Conservation (phyloP, 495 filamentous ascomycete species). For the Penicillium angulare region DNA sequence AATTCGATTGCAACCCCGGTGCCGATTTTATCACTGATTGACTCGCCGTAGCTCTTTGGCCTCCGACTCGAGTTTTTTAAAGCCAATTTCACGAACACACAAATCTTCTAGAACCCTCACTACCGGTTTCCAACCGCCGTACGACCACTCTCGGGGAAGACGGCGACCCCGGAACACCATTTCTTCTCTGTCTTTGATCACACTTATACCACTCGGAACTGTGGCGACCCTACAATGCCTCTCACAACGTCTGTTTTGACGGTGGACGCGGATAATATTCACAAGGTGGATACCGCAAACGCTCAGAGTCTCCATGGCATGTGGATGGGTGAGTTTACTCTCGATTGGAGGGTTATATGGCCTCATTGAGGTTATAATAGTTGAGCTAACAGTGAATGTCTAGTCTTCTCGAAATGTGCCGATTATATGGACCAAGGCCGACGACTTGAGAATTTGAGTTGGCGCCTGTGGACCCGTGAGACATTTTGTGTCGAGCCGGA, state of each 20-base stretch:
- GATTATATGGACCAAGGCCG: conserved; percentile 92
- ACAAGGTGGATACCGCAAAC: conserved; percentile 91
- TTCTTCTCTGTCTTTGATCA: conserved; percentile 2
- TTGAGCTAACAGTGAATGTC: conserved; percentile 10
- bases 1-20: conserved; percentile 3
- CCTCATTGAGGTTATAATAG: neutral
- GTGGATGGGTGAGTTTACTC: conserved; percentile 80
- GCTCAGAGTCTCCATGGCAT: conserved; percentile 93
- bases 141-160: conserved; percentile 52
- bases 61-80: conserved; percentile 18
- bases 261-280: conserved; percentile 81
- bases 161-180: conserved; percentile 50
- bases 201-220: conserved; percentile 2
- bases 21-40: conserved; percentile 18
- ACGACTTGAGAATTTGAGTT: conserved; percentile 90
- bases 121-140: conserved; percentile 41
- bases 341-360: neutral
- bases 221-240: conserved; percentile 51
- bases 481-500: conserved; percentile 90
- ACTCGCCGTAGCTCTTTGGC: conserved; percentile 14
- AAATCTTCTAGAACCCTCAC: conserved; percentile 23
- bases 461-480: conserved; percentile 94
- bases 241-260: conserved; percentile 73
- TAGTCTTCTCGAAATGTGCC: conserved; percentile 94
- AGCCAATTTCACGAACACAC: conserved; percentile 3